phyloP scores from a whole-genome alignment of 192 early-diverging fungal species.

The Thamnidium elegans region DNA sequence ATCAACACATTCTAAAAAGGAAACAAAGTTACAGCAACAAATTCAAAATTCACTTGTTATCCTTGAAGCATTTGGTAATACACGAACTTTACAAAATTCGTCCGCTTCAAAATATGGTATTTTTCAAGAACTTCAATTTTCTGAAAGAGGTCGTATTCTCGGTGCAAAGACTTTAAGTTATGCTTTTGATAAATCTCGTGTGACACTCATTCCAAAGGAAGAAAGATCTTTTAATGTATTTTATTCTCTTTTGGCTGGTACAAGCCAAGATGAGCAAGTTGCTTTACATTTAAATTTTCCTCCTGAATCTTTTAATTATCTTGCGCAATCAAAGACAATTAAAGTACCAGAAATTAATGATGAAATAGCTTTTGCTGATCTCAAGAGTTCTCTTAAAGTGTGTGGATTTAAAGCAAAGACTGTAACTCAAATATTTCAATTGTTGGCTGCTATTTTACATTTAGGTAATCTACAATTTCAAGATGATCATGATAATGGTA shows the following conservation, averaged over 20 bases:
- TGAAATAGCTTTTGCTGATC: constrained; percentile 57
- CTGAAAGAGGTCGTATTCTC: constrained; percentile 73
- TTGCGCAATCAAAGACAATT: constrained; percentile 40
- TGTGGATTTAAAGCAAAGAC: constrained; percentile 67
- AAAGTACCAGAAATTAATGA: constrained; percentile 44
- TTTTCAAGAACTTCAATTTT: constrained; percentile 90
- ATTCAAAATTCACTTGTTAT: constrained; percentile 68
- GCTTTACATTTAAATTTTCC: constrained; percentile 54
- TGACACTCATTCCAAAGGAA: constrained; percentile 59
- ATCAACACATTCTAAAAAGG: constrained; percentile 72
- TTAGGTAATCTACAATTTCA: constrained; percentile 84
- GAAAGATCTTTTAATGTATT: constrained; percentile 78
- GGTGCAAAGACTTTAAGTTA: constrained; percentile 82
- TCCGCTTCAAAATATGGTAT: constrained; percentile 77
- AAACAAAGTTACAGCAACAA: constrained; percentile 68
- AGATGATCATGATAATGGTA: constrained; percentile 53
- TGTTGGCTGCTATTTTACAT: constrained; percentile 86
- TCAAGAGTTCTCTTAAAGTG: constrained; percentile 56
- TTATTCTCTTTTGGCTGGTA: constrained; percentile 78
- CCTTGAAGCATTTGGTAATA: constrained; percentile 78
- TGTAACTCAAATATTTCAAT: constrained; percentile 77
- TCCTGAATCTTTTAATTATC: constrained; percentile 46
- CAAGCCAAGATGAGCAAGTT: constrained; percentile 60
- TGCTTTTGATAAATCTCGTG: constrained; percentile 59
- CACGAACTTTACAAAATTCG: constrained; percentile 59